phyloP scores from a whole-genome alignment of 208 protist genomes.

The Wallacemonas collosoma region DNA sequence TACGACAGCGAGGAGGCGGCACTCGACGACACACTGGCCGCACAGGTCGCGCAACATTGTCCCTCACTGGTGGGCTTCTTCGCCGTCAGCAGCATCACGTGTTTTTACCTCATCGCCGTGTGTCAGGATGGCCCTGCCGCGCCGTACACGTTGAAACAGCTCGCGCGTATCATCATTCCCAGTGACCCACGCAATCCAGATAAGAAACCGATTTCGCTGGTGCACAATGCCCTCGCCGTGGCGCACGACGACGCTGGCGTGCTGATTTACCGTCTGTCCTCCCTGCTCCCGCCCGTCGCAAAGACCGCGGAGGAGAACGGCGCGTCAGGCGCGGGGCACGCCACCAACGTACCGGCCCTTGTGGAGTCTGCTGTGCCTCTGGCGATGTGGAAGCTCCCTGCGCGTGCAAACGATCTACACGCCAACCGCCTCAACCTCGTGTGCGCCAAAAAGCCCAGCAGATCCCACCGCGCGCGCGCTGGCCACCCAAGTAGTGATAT shows the following conservation, averaged over 20 bases:
- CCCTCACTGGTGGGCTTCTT: slow-evolving; percentile 52
- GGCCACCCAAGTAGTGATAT: no score
- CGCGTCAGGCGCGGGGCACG: no score
- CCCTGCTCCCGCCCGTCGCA: slow-evolving; percentile 41
- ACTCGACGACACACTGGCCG: slow-evolving; percentile 23
- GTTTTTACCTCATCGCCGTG: slow-evolving; percentile 63
- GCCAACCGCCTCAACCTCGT: slow-evolving; percentile 62
- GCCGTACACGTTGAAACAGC: slow-evolving; percentile 33
- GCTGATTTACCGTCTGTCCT: slow-evolving; percentile 44
- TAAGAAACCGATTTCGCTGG: slow-evolving; percentile 83
- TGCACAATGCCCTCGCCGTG: slow-evolving; percentile 59
- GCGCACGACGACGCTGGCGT: slow-evolving; percentile 75
- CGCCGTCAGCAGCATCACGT: slow-evolving; percentile 70
- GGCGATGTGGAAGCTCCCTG: slow-evolving; percentile 58
- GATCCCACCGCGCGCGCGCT: neutral
- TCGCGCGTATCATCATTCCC: slow-evolving; percentile 61
- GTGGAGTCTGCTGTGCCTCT: slow-evolving; percentile 32
- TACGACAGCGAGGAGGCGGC: slow-evolving; percentile 27
- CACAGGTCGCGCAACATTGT: slow-evolving; percentile 24
- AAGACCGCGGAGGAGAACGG: slow-evolving; percentile 15
- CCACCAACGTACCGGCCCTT: slow-evolving; percentile 10
- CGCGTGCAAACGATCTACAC: slow-evolving; percentile 78
- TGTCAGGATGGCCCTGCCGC: slow-evolving; percentile 22
- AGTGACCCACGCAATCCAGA: slow-evolving; percentile 70
- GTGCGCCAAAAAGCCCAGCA: slow-evolving; percentile 32